Conservation (phyloP, 1,284 basidiomycete species). For the Austroboletus niveus region DNA sequence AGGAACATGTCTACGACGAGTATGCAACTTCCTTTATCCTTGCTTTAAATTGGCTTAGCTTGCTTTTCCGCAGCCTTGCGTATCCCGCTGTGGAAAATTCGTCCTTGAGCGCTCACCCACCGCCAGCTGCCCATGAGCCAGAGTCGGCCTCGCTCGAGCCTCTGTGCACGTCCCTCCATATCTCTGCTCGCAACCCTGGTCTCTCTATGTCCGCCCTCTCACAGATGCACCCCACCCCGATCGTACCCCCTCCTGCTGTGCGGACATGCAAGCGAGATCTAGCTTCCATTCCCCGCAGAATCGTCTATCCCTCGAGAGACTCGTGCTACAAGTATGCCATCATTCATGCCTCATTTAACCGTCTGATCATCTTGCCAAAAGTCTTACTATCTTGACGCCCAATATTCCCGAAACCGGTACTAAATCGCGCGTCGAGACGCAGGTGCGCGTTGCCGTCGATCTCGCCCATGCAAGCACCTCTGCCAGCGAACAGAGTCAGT, state of each 20-base stretch:
- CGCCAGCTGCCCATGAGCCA: conserved; percentile 9
- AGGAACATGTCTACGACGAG: conserved; percentile 71
- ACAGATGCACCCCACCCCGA: conserved; percentile 32
- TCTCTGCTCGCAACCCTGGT: conserved; percentile 16
- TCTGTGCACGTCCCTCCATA: conserved; percentile 15
- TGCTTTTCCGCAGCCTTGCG: conserved; percentile 16
- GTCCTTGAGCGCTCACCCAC: conserved; percentile 3
- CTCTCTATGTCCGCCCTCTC: conserved; percentile 31
- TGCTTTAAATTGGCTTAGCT: conserved; percentile 1
- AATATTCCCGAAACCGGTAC: conserved; percentile 82
- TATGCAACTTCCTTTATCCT: conserved; percentile 34
- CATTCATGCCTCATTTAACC: conserved; percentile 5
- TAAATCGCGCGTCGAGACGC: conserved; percentile 94
- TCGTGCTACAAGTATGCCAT: conserved; percentile 68
- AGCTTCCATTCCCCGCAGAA: conserved; percentile 47
- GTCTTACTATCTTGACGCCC: conserved; percentile 77
- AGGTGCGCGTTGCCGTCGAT: conserved; percentile 79
- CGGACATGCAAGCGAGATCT: conserved; percentile 53
- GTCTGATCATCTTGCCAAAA: conserved; percentile 33
- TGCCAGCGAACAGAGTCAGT: conserved; percentile 54
- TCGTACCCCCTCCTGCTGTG: conserved; percentile 50
- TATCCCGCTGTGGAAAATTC: conserved; percentile 21
- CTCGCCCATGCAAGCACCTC: conserved; percentile 67
- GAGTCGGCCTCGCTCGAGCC: conserved; percentile 7
- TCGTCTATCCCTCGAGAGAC: conserved; percentile 68